phyloP scores from a whole-genome alignment of 352 stramenopile species.

The Globisporangium cystogenes region DNA sequence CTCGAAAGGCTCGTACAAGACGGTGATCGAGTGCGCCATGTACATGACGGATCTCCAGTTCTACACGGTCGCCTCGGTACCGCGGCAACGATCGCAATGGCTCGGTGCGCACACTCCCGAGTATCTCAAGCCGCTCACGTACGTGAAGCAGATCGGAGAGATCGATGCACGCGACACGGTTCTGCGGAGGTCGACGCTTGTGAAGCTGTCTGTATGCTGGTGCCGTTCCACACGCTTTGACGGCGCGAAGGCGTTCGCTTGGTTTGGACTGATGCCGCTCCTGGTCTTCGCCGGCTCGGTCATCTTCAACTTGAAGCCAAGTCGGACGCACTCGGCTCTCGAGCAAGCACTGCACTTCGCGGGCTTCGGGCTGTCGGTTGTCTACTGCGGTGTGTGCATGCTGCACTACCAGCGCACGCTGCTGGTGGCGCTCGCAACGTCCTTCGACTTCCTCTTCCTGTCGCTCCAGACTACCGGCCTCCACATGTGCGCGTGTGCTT shows the following conservation, averaged over 20 bases:
- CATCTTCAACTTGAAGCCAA: background rate
- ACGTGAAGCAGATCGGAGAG: background rate
- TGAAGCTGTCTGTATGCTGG: background rate
- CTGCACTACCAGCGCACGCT: constrained; percentile 12
- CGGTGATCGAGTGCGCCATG: constrained; percentile 6
- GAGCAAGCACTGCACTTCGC: background rate
- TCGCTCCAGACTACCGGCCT: constrained; percentile 18
- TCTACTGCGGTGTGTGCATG: constrained; percentile 3
- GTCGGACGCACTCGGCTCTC: background rate
- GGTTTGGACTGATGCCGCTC: background rate
- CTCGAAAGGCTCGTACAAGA: background rate
- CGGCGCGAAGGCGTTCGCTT: background rate
- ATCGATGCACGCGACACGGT: constrained; percentile 8
- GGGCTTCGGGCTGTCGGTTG: background rate
- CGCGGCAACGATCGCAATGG: background rate
- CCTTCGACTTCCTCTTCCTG: constrained; percentile 32
- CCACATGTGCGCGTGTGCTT: constrained; percentile 16
- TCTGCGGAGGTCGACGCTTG: background rate
- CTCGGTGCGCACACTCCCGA: background rate
- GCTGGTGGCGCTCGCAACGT: constrained; percentile 9
- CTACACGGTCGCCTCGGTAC: background rate
- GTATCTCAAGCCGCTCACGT: constrained; percentile 10
- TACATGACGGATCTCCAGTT: constrained; percentile 9
- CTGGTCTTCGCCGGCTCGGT: background rate
- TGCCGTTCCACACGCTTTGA: background rate